Base-by-base conservation (phyloP, 345 rosid species). In the Noccaea bulbosa region DNA sequence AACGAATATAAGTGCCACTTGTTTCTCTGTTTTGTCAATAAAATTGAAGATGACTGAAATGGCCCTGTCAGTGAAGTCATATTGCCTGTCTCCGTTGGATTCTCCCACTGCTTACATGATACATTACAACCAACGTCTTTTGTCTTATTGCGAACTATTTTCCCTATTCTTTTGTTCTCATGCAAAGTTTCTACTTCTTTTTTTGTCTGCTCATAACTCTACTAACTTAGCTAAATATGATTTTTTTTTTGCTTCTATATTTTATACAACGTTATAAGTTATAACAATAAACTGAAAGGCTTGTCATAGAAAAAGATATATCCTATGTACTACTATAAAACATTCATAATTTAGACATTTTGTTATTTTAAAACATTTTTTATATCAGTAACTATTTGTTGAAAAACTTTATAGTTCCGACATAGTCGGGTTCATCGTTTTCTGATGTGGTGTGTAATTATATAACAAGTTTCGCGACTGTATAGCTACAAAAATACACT, bases 11-110 rank as follows among this genome's bases (percentile, higher is more conserved):
- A 51, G 39, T n/a, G 62, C 75, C 69, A 71, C 62, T 71, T 71
- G 76, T 24, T 32, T 11, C 4, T 24, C 27, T 24, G 27, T 24
- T 27, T 24, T 54, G 4, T 32, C 22, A 41, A 41, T 4, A 15
- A 30, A 32, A 7, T 1, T 0, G 2, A 11, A 30, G 14, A 46
- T 72, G 50, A 46, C 71, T 0, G 16, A 64, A 64, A 46, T 46
- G 5, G 50, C 77, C 58, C 1, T 72, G 65, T 64, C 77, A 72
- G 77, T 30, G 65, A 54, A 72, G 71, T 72, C 71, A 72, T 72
- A 72, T 63, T 64, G 55, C 77, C 65, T 27, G 70, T 64, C 70
- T 54, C 49, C 24, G 57, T 72, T 64, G 41, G 70, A 72, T 54
- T 55, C 35, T 63, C 47, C 33, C 46, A 35, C 64, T 24, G 62